Base-by-base conservation (phyloP, 805 yeast species). In the Myxozyma nipponensis region DNA sequence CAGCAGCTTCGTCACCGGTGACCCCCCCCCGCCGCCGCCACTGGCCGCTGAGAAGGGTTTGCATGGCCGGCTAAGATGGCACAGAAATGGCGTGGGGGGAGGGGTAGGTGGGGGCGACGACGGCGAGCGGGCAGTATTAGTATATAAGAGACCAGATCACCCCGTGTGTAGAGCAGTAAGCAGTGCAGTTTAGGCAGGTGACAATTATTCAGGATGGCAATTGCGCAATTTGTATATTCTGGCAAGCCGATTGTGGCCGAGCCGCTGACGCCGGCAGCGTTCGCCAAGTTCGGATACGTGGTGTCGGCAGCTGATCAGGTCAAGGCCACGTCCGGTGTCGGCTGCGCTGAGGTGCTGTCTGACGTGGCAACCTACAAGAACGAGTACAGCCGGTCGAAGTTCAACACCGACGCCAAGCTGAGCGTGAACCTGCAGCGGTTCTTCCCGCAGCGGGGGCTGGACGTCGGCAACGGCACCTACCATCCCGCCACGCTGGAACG, bases 341-440 rank as follows among this genome's bases (percentile, higher is more conserved):
- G 97, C 15, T 88, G 96, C 2, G 96, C 96, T 1, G 71, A 77
- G 4, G 87, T 87, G 61, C 66, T 86, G 42, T 78, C 77, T 56
- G 76, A 82, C 54, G 90, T 87, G 4, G 81, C 91, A 1, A 82
- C 86, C 2, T 72, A 85, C 2, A 69, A 67, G 3, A 83, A 83
- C 64, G 68, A 72, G 43, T 86, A 75, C 59, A 54, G 44, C 1
- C 48, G 67, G 6, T 73, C 81, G 4, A 74, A 78, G 4, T 72
- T 80, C 54, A 72, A 75, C 5, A 62, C 57, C 22, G 61, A 69
- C 13, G 77, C 86, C 0, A 72, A 77, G 0, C 79, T 95, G 2
- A 83, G 84, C 59, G 83, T 87, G 84, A 89, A 89, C 66, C 74
- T 89, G 30, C 90, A 87, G 68, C 72, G 95, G 52, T 86, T 95